Evolutionary conservation across 441 rosid species (phyloP), one percentile per base, ranked within the genome.

Genomic region (Mallotus japonicus): DNA sequence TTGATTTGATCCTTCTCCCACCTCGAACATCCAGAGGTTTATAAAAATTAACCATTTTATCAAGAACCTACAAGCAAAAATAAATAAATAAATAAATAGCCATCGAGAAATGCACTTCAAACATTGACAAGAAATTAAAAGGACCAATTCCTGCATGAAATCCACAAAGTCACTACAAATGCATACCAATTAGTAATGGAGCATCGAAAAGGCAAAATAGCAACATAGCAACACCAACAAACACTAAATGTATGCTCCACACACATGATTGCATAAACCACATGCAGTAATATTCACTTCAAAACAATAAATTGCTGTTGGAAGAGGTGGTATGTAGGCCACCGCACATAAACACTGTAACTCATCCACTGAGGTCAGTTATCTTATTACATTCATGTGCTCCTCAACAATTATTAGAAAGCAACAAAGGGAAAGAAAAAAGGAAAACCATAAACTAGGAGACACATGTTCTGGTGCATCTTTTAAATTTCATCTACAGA

Each of bases 41-140:
- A 81, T 89, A 92, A 63, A 84, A 86, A 63, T 84, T 71, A 65
- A 92, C 75, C 96, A 96, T 92, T 79, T 83, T 89, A 73, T 89
- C 86, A 34, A 88, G 82, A 73, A 84, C 87, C 99, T 96, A 85
- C 77, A 77, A 76, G 73, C 58, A 72, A 40, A 79, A 34, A 34
- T 0, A 34, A 3, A 34, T 32, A 32, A 1, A 32, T 32, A n/a
- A n/a, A n/a, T n/a, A n/a, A n/a, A 24, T 47, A 63, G 6, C 2
- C 32, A 53, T 8, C 46, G 55, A 75, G 70, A 55, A 65, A 57
- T 17, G 16, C 70, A 78, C 14, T 37, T 65, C 67, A 51, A 53
- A 32, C 42, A 19, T 46, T 46, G n/a, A 56, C 14, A 49, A 65
- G 17, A 2, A 65, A n/a, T 50, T 56, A 32, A 62, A 73, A 46